Evolutionary conservation across 2,329 filamentous ascomycete genomes (phyloP).

Genomic region (Colletotrichum incanum): DNA sequence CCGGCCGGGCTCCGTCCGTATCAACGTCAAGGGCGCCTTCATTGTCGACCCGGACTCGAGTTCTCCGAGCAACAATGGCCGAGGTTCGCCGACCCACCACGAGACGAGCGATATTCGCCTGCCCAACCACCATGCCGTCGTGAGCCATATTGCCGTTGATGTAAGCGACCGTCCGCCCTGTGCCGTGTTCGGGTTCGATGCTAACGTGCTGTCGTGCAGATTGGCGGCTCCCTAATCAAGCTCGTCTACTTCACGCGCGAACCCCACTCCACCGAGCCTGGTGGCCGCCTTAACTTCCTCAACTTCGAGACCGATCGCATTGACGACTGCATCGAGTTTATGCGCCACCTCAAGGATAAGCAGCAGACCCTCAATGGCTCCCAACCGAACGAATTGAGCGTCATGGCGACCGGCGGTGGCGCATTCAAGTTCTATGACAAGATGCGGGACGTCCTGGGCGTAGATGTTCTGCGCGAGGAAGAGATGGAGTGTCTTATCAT

Average conservation of each 20-base stretch:
- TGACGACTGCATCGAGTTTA: constrained; percentile 93
- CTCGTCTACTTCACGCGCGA: constrained; percentile 98
- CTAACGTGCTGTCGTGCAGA: constrained; percentile 68
- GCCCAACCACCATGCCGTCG: constrained; percentile 93
- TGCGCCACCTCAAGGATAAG: constrained; percentile 87
- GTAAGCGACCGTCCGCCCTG: constrained; percentile 65
- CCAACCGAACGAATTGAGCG: constrained; percentile 80
- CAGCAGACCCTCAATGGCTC: constrained; percentile 84
- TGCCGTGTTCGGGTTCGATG: constrained; percentile 45
- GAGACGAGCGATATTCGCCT: constrained; percentile 96
- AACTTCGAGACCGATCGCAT: constrained; percentile 97
- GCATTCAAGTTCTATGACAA: constrained; percentile 98
- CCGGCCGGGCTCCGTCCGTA: constrained; percentile 83
- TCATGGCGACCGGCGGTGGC: constrained; percentile 96
- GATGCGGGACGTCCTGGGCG: constrained; percentile 85
- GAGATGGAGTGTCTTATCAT: constrained; percentile 99
- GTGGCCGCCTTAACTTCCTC: constrained; percentile 93
- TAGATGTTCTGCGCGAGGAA: constrained; percentile 92
- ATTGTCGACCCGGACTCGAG: constrained; percentile 88
- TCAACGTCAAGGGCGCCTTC: constrained; percentile 97
- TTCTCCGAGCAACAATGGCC: constrained; percentile 65
- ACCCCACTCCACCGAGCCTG: constrained; percentile 82
- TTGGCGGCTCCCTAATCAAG: constrained; percentile 95
- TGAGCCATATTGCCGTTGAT: constrained; percentile 97
- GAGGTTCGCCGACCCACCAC: constrained; percentile 65